These are phyloP conservation scores for Chenopodium album DNA, from an alignment of 148 eudicot species.

Conservation along the genomic window DNA sequence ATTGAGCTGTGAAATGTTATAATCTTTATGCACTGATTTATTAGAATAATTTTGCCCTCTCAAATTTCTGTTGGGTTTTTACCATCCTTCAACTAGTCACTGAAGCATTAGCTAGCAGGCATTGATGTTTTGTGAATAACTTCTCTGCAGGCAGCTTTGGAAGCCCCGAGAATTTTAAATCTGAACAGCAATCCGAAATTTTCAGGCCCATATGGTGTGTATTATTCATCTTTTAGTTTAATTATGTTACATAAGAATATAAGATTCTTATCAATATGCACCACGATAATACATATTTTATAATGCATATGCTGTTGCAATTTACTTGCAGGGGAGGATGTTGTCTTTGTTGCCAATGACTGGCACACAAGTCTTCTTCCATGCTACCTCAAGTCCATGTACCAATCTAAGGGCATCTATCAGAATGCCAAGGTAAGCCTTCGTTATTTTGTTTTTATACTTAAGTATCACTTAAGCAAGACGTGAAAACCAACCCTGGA, in stretches of 20 bases:
- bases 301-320: neutral
- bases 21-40: neutral
- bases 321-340: slow-evolving; percentile 72
- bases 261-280: neutral
- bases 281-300: neutral
- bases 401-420: slow-evolving; percentile 68
- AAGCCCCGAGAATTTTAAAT: slow-evolving; percentile 81
- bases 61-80: neutral
- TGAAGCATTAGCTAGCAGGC: neutral
- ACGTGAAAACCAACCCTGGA: neutral
- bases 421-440: slow-evolving; percentile 61
- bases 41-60: neutral
- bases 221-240: neutral
- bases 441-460: neutral
- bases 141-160: slow-evolving; percentile 79
- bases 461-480: neutral
- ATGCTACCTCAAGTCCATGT: slow-evolving; percentile 79
- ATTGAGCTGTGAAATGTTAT: neutral
- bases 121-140: neutral
- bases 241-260: no score
- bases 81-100: neutral
- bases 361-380: slow-evolving; percentile 96
- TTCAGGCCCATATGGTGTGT: slow-evolving; percentile 90
- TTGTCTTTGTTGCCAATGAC: slow-evolving; percentile 86
- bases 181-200: slow-evolving; percentile 57